Evolutionary conservation across 805 yeast genomes (phyloP), one percentile per base, ranked within the genome.

Genomic region (Teunomyces funiuensis): DNA sequence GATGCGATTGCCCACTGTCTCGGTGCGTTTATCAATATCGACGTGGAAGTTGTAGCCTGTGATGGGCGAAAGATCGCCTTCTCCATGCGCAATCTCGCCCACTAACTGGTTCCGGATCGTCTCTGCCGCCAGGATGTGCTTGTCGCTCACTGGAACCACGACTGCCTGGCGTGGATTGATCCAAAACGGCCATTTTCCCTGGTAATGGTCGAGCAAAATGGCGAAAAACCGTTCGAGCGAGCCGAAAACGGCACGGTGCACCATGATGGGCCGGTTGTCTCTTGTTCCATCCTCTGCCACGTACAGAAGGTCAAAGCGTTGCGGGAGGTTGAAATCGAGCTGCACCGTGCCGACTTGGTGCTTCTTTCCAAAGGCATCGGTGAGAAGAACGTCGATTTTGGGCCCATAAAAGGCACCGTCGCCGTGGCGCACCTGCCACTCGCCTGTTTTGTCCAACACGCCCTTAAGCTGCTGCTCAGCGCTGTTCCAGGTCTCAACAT

Each of bases 361-460:
- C 45, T 79, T 76, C 52, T 88, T 89, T 1, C 83, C 85, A 37
- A 76, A 79, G 23, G 85, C 83, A 65, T 93, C 99, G 6, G 79
- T 79, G 39, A 93, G 77, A 40, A 87, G 69, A 33, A 93, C 76
- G 61, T 93, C 99, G 46, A 93, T 88, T 58, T 91, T 91, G 20
- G 99, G 99, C 0, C 99, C 99, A 66, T 93, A 93, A 56, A 85
- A 85, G 1, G 93, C 99, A 25, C 99, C 99, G 61, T 93, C 99
- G n/a, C 95, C 96, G 47, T 82, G 87, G 50, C 89, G 82, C 6
- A 87, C 52, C 13, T 74, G 58, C 95, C 96, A 90, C 30, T 71
- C 66, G 1, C 82, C 82, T 2, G 63, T 51, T 9, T 61, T 53
- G 39, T 83, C 69, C 36, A 93, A 62, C 1, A 87, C 90, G 1